Evolutionary conservation across 2,329 filamentous ascomycete genomes (phyloP), one percentile per base, ranked within the genome.

Genomic region (Neurospora crassa): DNA sequence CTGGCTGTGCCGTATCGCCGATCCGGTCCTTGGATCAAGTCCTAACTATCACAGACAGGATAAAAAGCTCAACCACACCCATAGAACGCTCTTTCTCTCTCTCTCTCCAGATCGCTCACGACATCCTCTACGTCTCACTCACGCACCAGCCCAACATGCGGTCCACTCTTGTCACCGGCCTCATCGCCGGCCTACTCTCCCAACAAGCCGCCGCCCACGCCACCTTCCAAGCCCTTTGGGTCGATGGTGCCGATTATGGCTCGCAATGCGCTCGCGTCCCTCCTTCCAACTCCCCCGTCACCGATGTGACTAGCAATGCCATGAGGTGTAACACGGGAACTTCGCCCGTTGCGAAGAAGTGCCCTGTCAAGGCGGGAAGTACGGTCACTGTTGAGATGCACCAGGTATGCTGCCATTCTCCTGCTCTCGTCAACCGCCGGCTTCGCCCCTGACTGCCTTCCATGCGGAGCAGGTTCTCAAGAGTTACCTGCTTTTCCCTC

Each of bases 371-470:
- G 40, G 84, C 84, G 3, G 85, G 86, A 3, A 79, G 79, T 5
- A 84, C 80, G 0, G 82, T 88, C 16, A 87, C 86, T 0, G 81
- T 88, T 8, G 87, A 88, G 78, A 88, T 89, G 84, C 86, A 89
- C 79, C 83, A 84, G 76, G 80, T 81, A 73, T 8, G 74, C 41
- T 40, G 2, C n/a, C 47, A 3, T 37, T 45, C 4, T 63, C 63
- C 24, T 29, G 34, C 12, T 34, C 40, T 14, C 16, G 8, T 67
- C 37, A 47, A 47, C 18, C n/a, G 5, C 34, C 7, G 4, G 34
- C 47, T 24, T 53, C n/a, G 1, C 11, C 8, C 5, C 10, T 29
- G 1, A 53, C 6, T 2, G 3, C 12, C 20, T 47, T 53, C 5
- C 47, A 53, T 8, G 20, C 20, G 12, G 20, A 29, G 20, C 5